Conservation (phyloP, 1,139 yeast genomes). For the Debaryomyces fabryi region DNA sequence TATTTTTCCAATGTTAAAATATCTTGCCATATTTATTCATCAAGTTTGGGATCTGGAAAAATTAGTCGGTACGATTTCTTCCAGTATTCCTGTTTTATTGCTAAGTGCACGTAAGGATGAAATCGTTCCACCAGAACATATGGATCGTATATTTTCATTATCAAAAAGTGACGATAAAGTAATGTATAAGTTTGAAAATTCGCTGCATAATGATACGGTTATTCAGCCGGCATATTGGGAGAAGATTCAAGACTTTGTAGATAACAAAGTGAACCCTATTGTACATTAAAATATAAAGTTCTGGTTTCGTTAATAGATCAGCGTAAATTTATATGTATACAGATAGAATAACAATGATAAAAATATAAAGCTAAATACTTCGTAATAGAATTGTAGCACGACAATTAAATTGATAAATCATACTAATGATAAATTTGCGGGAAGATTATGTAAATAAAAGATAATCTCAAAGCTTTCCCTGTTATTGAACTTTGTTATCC, state of each 20-base stretch:
- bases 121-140: conserved; percentile 87
- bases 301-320: conserved; percentile 13
- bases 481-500: conserved; percentile 2
- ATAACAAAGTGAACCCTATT: conserved; percentile 41
- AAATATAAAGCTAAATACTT: conserved; percentile 7
- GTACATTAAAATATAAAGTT: conserved; percentile 26
- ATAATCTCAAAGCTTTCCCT: conserved; percentile 1
- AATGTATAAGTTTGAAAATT: conserved; percentile 56
- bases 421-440: background rate
- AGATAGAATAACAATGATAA: conserved; percentile 13
- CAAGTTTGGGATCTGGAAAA: conserved; percentile 83
- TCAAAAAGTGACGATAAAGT: conserved; percentile 49
- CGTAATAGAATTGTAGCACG: conserved; percentile 4
- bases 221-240: conserved; percentile 77
- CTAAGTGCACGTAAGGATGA: conserved; percentile 81
- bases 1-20: conserved; percentile 68
- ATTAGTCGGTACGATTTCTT: conserved; percentile 54
- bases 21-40: conserved; percentile 65
- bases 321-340: conserved; percentile 24
- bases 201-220: conserved; percentile 81
- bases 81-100: conserved; percentile 65
- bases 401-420: conserved; percentile 1
- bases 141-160: conserved; percentile 60
- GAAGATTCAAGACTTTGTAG: conserved; percentile 57
- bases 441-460: background rate